phyloP scores from a whole-genome alignment of 345 rosid genomes.

The Camelina hispida region DNA sequence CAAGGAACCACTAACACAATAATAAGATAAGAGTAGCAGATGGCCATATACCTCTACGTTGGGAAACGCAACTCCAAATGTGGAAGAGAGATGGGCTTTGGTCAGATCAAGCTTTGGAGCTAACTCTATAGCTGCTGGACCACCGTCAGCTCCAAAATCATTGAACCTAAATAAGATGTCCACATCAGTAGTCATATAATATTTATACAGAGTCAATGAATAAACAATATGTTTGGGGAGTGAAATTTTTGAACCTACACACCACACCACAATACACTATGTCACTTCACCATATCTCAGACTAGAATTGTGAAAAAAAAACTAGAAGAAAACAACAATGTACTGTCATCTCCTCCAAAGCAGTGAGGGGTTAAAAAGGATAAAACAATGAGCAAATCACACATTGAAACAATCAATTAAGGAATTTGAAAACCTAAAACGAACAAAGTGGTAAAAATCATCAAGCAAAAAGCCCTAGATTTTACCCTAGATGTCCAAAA shows the following conservation, averaged over 20 bases:
- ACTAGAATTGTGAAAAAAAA: background rate
- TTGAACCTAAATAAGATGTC: conserved; percentile 38
- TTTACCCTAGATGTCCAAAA: conserved; percentile 23
- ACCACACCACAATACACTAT: background rate
- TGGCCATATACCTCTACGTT: conserved; percentile 64
- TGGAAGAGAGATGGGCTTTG: conserved; percentile 58
- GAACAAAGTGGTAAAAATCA: background rate
- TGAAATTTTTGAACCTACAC: background rate
- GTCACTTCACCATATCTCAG: background rate
- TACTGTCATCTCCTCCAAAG: too few relatives aligned
- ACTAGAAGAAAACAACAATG: too few relatives aligned
- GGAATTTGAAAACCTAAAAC: background rate
- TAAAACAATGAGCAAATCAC: conserved; percentile 6
- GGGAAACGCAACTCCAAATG: conserved; percentile 54
- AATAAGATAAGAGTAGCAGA: background rate
- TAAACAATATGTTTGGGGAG: too few relatives aligned
- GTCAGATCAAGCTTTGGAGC: conserved; percentile 63
- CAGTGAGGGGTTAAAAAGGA: background rate
- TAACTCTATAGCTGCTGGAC: conserved; percentile 82
- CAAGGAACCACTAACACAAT: background rate
- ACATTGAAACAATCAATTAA: conserved; percentile 7
- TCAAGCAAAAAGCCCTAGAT: conserved; percentile 18
- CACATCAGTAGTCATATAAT: background rate
- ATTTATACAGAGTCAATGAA: background rate
- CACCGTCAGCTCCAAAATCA: conserved; percentile 85